Conservation (phyloP, 208 protist species). For the Paratrypanosoma confusum region DNA sequence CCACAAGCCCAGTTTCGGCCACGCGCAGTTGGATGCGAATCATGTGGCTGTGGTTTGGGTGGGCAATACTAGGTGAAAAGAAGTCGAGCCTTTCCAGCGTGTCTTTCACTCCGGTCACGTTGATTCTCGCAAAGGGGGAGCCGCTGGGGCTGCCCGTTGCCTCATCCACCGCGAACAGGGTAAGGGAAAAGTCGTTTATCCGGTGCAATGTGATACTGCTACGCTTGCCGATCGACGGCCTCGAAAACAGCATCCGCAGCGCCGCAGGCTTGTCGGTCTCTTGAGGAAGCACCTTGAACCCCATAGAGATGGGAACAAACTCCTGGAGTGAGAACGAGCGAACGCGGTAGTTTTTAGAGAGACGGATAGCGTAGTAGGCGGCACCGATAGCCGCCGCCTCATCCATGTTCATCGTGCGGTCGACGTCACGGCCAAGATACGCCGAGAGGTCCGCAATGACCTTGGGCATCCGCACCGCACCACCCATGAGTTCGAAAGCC, state of each 20-base stretch:
- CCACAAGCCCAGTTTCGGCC: conserved; percentile 59
- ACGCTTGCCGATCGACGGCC: conserved; percentile 26
- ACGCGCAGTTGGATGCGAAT: conserved; percentile 58
- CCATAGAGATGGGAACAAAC: conserved; percentile 34
- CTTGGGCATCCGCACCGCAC: conserved; percentile 67
- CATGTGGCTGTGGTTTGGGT: conserved; percentile 74
- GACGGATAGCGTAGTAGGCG: conserved; percentile 68
- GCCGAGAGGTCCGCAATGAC: conserved; percentile 61
- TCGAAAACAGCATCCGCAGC: conserved; percentile 14
- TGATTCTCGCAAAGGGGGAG: conserved; percentile 23
- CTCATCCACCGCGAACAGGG: conserved; percentile 24
- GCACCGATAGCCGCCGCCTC: conserved; percentile 82
- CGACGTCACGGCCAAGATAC: conserved; percentile 39
- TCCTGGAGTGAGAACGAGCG: conserved; percentile 64
- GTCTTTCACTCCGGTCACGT: conserved; percentile 32
- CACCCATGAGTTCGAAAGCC: conserved; percentile 87
- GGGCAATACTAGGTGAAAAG: conserved; percentile 23
- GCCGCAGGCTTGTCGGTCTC: conserved; percentile 16
- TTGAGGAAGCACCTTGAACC: conserved; percentile 29
- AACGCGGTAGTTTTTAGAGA: conserved; percentile 65
- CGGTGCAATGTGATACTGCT: conserved; percentile 63
- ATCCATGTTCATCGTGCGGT: conserved; percentile 86
- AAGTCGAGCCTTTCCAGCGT: conserved; percentile 25
- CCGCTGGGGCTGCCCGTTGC: too few species aligned
- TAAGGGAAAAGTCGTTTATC: conserved; percentile 59